A percentile compares a stretch with the other conserved stretches of the same genome.
These are phyloP conservation scores for Carex cristatella DNA, from an alignment of 176 grass and related monocot species.

Conservation along the genomic window DNA sequence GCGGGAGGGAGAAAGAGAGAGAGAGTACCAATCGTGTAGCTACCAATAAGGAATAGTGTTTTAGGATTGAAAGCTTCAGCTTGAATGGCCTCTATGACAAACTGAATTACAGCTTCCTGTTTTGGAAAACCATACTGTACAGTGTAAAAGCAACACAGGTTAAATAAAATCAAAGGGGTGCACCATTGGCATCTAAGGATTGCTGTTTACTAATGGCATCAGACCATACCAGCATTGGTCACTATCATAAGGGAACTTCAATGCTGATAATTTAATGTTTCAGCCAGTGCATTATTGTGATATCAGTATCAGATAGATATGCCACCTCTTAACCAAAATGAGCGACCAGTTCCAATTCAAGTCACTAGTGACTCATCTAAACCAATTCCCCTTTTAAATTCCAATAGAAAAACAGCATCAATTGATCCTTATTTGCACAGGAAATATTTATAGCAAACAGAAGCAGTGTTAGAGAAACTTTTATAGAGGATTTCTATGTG, in stretches of 20 bases:
- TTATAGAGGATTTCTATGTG: not conserved
- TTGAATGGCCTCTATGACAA: constrained; percentile 96
- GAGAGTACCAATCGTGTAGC: constrained; percentile 87
- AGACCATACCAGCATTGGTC: not conserved
- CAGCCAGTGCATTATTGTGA: not conserved
- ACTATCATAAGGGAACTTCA: not conserved
- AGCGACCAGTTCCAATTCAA: not conserved
- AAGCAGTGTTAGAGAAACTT: not conserved
- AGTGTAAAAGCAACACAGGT: not conserved
- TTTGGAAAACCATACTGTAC: constrained; percentile 93
- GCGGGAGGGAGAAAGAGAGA: not conserved
- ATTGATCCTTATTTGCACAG: constrained; percentile 10
- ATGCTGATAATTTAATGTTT: not conserved
- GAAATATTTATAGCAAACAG: not conserved
- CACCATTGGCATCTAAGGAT: not conserved
- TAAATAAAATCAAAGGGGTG: not conserved
- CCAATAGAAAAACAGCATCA: not conserved
- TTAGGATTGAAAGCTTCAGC: constrained; percentile 92
- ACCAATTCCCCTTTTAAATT: not conserved
- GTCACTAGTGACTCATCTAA: constrained; percentile 3
- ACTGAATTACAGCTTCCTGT: constrained; percentile 83
- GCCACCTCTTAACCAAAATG: not conserved
- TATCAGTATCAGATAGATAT: not conserved
- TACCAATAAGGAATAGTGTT: constrained; percentile 93
- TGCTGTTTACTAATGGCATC: not conserved